Conservation (phyloP, 1,284 basidiomycete genomes). For the Leccinum subrobustum region DNA sequence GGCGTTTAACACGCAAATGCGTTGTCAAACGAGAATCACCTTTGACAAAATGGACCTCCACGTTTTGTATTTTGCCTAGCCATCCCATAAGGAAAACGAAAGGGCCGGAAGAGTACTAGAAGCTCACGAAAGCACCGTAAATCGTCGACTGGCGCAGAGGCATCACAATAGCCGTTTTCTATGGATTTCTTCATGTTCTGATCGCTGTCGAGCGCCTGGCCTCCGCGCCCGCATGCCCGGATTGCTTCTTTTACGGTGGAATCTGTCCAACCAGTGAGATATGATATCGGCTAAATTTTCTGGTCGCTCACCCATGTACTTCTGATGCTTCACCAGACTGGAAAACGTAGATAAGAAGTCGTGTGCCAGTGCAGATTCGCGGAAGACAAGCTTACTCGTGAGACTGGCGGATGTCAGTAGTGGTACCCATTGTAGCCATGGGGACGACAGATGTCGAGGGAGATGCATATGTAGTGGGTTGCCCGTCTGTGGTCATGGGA, state of each 20-base stretch:
- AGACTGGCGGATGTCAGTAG: neutral
- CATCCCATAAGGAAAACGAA: neutral
- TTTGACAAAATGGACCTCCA: neutral
- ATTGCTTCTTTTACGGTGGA: neutral
- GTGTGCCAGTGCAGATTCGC: neutral
- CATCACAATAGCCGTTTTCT: neutral
- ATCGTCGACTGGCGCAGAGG: neutral
- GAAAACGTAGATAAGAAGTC: neutral
- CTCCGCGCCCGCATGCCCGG: neutral
- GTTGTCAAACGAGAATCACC: neutral
- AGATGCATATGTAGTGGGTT: neutral
- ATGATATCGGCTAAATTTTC: neutral
- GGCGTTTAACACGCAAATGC: neutral
- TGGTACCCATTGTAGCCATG: too few relatives aligned
- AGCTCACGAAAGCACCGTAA: neutral
- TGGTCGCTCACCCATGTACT: slow-evolving; percentile 3
- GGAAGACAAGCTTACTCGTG: neutral
- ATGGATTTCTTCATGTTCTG: neutral
- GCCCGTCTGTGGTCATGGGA: neutral
- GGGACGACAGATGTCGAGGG: neutral
- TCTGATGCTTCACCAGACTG: neutral
- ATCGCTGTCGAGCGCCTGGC: neutral
- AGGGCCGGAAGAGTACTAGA: too few relatives aligned
- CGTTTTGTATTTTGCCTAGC: neutral
- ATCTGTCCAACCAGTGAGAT: neutral